phyloP scores from a whole-genome alignment of 306 rosid genomes.

The Rosa multiflora region DNA sequence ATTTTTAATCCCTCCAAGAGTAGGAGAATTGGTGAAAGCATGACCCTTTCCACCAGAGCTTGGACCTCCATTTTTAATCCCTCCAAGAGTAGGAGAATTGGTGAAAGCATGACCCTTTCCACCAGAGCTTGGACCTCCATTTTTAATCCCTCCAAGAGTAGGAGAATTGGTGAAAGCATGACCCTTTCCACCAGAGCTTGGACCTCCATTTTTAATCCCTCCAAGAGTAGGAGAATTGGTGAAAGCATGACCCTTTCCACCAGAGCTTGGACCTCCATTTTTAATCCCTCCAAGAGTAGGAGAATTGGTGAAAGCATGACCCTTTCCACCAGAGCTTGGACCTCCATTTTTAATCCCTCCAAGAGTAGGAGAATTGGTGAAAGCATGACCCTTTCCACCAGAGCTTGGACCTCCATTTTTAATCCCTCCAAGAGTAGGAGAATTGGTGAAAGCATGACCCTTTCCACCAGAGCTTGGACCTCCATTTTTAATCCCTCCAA shows the following conservation, averaged over 20 bases:
- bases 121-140: too few relatives aligned
- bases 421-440: not conserved
- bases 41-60: not conserved
- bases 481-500: constrained; percentile 12
- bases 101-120: too few relatives aligned
- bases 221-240: not conserved
- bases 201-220: not conserved
- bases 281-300: not conserved
- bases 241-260: not conserved
- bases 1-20: not conserved
- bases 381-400: not conserved
- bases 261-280: not conserved
- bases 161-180: not conserved
- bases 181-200: not conserved
- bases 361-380: not conserved
- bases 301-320: not conserved
- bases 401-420: not conserved
- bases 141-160: not conserved
- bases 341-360: not conserved
- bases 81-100: too few relatives aligned
- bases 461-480: not conserved
- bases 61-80: too few relatives aligned
- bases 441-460: not conserved
- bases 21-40: not conserved
- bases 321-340: not conserved